Evolutionary conservation across 176 grass and related monocot genomes (phyloP), one percentile per base, ranked within the genome.

Genomic region (Musa itinerans): DNA sequence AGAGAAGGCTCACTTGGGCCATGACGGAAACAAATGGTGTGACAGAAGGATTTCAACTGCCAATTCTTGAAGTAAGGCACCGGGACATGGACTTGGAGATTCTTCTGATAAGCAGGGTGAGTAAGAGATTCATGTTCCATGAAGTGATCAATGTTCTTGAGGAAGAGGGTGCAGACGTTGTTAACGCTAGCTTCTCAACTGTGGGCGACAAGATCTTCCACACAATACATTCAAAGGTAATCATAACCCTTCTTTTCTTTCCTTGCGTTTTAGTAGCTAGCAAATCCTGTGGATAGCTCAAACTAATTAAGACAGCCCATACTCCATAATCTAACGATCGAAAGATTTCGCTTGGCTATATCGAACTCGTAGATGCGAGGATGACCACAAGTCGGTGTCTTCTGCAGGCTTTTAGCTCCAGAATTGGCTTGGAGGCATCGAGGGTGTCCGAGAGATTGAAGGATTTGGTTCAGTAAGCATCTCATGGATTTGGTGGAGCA

Each of bases 151-250:
- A 79, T 16, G 76, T 85, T 74, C 84, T 97, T 43, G 93, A 89
- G 84, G 83, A 93, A 72, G 90, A 97, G 70, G 93, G 90, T 51
- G 93, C 83, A 1, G 90, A 90, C 69, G 83, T 97, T 9, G 66
- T 97, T 20, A 90, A 85, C 65, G 93, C 90, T 14, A 97, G 68
- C 82, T 92, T 93, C 83, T 93, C 87, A 56, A 53, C 81, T 2
- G 65, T 93, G 16, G 85, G 67, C 1, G 86, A 97, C 65, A 97
- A 90, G 78, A 81, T 97, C 63, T 86, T 92, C 71, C 85, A 90
- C 81, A 93, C 93, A 19, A 50, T 97, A 13, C 93, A 97, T 63
- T 90, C 93, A 2, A 87, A 97, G 81, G 76, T 83, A 68, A 43
- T 61, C 1, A 75, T 48, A 58, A 19, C 57, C 23, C 17, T 58